A percentile compares a stretch with the other conserved stretches of the same genome.
These are phyloP conservation scores for Podosphaera xanthii DNA, from an alignment of 2,329 filamentous ascomycete species.

Conservation along the genomic window DNA sequence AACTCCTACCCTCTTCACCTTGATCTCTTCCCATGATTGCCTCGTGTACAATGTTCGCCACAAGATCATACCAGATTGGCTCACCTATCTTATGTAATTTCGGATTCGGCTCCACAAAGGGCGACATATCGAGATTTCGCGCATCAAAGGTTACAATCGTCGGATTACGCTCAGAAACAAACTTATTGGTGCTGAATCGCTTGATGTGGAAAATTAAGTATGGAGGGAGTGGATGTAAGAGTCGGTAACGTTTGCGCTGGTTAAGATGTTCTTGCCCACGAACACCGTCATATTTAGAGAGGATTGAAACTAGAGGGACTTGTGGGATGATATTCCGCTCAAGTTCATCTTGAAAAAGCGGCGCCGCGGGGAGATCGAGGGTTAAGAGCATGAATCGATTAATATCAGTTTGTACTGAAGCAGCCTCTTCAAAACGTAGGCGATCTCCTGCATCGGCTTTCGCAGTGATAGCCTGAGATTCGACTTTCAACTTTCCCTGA, in stretches of 20 bases:
- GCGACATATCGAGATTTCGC: slow-evolving; percentile 61
- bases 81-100: slow-evolving; percentile 46
- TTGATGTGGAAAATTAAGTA: slow-evolving; percentile 91
- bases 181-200: slow-evolving; percentile 91
- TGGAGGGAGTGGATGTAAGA: slow-evolving; percentile 75
- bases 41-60: slow-evolving; percentile 83
- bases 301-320: slow-evolving; percentile 58
- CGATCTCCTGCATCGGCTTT: slow-evolving; percentile 72
- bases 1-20: slow-evolving; percentile 69
- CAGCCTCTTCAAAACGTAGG: slow-evolving; percentile 79
- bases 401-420: slow-evolving; percentile 51
- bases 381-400: slow-evolving; percentile 79
- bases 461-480: slow-evolving; percentile 82
- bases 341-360: slow-evolving; percentile 85
- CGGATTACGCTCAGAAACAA: slow-evolving; percentile 84
- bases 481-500: slow-evolving; percentile 76
- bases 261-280: slow-evolving; percentile 73
- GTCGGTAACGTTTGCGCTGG: slow-evolving; percentile 68
- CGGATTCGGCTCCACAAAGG: slow-evolving; percentile 78
- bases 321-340: slow-evolving; percentile 94
- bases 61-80: slow-evolving; percentile 83
- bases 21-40: slow-evolving; percentile 57
- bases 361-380: slow-evolving; percentile 73
- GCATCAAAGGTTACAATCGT: slow-evolving; percentile 95
- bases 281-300: slow-evolving; percentile 82